Conservation (phyloP, 1,284 basidiomycete species). For the Cronartium quercuum region DNA sequence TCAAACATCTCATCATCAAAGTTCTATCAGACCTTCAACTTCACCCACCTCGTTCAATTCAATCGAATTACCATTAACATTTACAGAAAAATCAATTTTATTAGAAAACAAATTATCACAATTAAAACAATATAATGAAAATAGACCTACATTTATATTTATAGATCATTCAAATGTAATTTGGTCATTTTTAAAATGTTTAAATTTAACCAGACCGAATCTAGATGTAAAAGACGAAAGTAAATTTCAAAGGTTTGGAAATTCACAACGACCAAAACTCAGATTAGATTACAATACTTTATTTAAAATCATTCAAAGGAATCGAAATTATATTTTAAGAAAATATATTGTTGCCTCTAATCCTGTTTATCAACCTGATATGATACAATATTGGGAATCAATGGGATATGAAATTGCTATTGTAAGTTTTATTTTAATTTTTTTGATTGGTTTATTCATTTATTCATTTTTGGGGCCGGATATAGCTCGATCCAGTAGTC, state of each 20-base stretch:
- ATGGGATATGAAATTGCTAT: constrained; percentile 5
- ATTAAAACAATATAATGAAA: background rate
- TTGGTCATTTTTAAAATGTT: background rate
- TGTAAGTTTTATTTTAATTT: background rate
- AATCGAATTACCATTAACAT: background rate
- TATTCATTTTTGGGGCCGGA: background rate
- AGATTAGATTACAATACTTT: background rate
- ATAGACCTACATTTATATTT: background rate
- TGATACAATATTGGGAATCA: background rate
- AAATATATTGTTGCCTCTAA: background rate
- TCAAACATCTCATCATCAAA: background rate
- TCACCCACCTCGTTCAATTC: background rate
- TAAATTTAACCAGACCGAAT: background rate
- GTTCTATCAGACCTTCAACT: background rate
- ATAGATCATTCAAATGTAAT: constrained; percentile 1
- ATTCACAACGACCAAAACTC: background rate
- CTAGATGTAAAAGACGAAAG: background rate
- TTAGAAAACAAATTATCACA: background rate
- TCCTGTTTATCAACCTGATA: constrained; percentile 3
- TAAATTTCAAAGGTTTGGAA: background rate
- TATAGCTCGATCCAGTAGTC: background rate
- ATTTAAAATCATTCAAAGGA: background rate
- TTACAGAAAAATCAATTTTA: background rate
- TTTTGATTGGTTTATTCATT: no score
- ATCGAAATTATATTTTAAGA: background rate